phyloP scores from a whole-genome alignment of 805 yeast genomes.

The Wickerhamiella sergipiensis region DNA sequence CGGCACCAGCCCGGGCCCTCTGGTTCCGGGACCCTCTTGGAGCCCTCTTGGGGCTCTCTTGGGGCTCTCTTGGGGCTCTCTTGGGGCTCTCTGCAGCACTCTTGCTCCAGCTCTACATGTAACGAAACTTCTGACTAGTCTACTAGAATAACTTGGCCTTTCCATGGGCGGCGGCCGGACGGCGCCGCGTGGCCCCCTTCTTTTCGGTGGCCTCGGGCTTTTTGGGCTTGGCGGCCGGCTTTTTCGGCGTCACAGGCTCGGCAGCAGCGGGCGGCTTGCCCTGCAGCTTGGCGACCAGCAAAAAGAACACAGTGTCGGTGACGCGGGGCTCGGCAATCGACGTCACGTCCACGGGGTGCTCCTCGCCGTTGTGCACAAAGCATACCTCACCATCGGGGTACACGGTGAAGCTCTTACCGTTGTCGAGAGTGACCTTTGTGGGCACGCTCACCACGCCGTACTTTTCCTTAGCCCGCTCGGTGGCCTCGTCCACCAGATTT shows the following conservation, averaged over 20 bases:
- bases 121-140: no score
- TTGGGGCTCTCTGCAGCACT: no score
- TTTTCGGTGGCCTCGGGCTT: slow-evolving; percentile 2
- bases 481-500: slow-evolving; percentile 22
- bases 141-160: slow-evolving; percentile 13
- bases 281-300: slow-evolving; percentile 7
- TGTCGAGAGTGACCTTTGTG: slow-evolving; percentile 17
- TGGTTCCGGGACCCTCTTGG: no score
- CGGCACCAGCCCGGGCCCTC: no score
- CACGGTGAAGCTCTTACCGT: slow-evolving; percentile 23
- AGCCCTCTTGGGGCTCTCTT: no score
- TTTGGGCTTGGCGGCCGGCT: background rate
- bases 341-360: slow-evolving; percentile 19
- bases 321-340: slow-evolving; percentile 23
- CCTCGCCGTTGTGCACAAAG: slow-evolving; percentile 20
- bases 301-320: slow-evolving; percentile 22
- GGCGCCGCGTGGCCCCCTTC: slow-evolving; percentile 15
- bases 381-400: slow-evolving; percentile 24
- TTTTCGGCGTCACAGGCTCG: background rate
- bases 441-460: slow-evolving; percentile 19
- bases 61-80: no score
- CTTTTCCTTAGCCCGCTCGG: slow-evolving; percentile 18
- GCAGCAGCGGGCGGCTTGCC: background rate
- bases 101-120: background rate
- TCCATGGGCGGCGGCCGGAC: slow-evolving; percentile 15